Base-by-base conservation (phyloP, 345 rosid genomes). In the Melaleuca alternifolia region DNA sequence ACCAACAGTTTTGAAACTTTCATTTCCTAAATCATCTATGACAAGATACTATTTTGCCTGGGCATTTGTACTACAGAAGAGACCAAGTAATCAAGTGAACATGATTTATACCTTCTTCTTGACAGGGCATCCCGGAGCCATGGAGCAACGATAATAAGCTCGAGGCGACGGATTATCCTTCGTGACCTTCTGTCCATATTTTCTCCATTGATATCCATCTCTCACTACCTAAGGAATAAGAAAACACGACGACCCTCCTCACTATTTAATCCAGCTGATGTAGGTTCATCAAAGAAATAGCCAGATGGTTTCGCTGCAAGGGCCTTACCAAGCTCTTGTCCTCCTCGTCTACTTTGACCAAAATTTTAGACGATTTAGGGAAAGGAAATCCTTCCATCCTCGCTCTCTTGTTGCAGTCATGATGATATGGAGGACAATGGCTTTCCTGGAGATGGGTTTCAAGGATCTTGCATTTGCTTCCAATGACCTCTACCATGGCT, bases 181-280 rank as follows among this genome's bases (percentile, higher is more conserved):
- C 10, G 94, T 94, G 14, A 93, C 90, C 88, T 94, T 94, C 85
- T 94, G 95, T 3, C 95, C 96, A 26, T 94, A 94, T 88, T 94
- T 94, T 59, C 96, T 94, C 96, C 96, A 93, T 87, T 93, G 95
- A 81, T 90, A 89, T 84, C 96, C 95, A 88, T 94, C 96, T 89
- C 57, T 92, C 86, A 93, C 94, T 30, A 82, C 82, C 96, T 94
- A 50, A 14, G 37, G 30, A 83, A 37, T 0, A 2, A 71, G 48
- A 71, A 37, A 56, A 21, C 44, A 71, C 26, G 6, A 71, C 48
- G 26, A 71, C 7, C 48, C 57, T 54, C 57, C 48, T 71, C 48
- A 37, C 3, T 37, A 37, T 71, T 71, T 6, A 41, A 71, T 5
- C 81, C 48, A 21, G 81, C 26, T 71, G 48, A 18, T 3, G 12